A percentile compares a stretch with the other conserved stretches of the same genome.
These are phyloP conservation scores for Setaria italica DNA, from an alignment of 202 grass and related monocot genomes.

Conservation along the genomic window DNA sequence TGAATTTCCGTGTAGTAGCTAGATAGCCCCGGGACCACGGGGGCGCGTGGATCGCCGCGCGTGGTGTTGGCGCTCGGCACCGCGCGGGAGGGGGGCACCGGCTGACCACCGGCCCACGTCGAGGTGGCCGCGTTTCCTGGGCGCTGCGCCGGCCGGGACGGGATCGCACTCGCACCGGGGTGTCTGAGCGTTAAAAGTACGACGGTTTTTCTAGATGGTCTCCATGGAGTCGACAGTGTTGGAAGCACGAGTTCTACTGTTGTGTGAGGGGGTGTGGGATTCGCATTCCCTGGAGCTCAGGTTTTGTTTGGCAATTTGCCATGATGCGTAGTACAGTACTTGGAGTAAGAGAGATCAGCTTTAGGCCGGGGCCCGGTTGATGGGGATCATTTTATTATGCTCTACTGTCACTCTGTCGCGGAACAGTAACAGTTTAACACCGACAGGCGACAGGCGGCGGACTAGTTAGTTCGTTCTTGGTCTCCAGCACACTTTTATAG, in stretches of 20 bases:
- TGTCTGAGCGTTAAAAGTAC: background rate
- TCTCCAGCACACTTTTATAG: no score
- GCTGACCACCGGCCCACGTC: slow-evolving; percentile 36
- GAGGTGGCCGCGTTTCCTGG: slow-evolving; percentile 3
- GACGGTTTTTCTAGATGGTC: background rate
- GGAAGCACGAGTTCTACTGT: background rate
- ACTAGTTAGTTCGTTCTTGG: no score
- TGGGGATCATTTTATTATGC: no score
- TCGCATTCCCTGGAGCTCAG: background rate
- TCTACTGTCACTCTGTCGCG: no score
- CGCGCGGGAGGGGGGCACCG: slow-evolving; percentile 6
- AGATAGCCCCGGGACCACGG: slow-evolving; percentile 44
- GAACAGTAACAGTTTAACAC: background rate
- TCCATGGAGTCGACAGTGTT: slow-evolving; percentile 5
- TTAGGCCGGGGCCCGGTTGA: no score
- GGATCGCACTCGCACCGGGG: background rate
- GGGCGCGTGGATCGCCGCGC: slow-evolving; percentile 38
- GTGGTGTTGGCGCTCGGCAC: slow-evolving; percentile 6
- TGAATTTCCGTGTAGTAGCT: background rate
- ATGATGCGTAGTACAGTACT: background rate
- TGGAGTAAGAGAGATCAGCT: background rate
- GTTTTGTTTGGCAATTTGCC: background rate
- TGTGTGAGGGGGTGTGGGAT: background rate
- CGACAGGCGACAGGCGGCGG: background rate
- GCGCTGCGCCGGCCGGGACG: slow-evolving; percentile 11